Evolutionary conservation across 306 rosid species (phyloP).

Genomic region (Herpetospermum pedunculosum): DNA sequence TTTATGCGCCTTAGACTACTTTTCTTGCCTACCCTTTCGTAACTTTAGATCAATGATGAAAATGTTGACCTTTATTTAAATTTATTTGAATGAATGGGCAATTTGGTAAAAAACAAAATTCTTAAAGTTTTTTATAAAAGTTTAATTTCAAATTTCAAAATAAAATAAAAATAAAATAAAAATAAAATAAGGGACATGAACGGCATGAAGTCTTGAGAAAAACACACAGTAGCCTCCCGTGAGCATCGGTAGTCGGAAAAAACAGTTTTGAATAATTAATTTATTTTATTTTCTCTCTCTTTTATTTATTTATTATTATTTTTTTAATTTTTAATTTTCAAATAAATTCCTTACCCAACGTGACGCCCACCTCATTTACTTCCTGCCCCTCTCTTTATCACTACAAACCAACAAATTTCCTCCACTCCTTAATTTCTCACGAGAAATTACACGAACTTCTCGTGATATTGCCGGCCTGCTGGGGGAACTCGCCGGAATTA

Average conservation of each 20-base stretch:
- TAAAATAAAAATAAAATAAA: not conserved
- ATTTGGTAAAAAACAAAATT: not conserved
- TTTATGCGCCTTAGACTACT: not conserved
- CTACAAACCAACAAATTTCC: constrained; percentile 1
- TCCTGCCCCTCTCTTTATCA: not conserved
- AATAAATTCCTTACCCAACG: constrained; percentile 10
- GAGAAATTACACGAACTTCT: constrained; percentile 14
- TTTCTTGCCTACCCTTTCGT: not conserved
- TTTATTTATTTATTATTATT: not conserved
- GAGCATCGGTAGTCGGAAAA: constrained; percentile 15
- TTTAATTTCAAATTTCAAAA: not conserved
- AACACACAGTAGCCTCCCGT: constrained; percentile 26
- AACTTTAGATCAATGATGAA: not conserved
- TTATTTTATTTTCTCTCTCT: not conserved
- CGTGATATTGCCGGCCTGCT: constrained; percentile 18
- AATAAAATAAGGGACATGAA: not conserved
- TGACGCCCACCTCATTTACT: constrained; percentile 9
- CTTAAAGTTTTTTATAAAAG: no score
- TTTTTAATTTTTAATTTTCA: not conserved
- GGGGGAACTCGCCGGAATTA: not conserved
- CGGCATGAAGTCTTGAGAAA: constrained; percentile 6
- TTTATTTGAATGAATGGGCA: not conserved
- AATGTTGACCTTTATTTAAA: not conserved
- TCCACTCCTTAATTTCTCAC: constrained; percentile 19
- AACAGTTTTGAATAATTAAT: constrained; percentile 16